Base-by-base conservation (phyloP, 2,329 filamentous ascomycete species). In the Scytalidium sp. region DNA sequence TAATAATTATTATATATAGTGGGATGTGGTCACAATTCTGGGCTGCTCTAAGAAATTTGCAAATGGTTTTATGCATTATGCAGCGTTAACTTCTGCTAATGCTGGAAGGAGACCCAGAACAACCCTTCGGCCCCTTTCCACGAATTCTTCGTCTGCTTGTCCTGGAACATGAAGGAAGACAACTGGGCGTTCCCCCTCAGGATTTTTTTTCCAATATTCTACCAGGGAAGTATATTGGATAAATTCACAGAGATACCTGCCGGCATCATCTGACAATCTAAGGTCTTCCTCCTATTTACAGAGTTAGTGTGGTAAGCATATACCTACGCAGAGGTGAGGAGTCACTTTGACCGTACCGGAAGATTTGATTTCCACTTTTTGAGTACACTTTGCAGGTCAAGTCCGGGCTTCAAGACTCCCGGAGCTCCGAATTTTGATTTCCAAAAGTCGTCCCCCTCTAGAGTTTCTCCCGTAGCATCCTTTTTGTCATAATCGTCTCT, bases 181-280 rank as follows among this genome's bases (percentile, higher is more conserved):
- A 3, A 50, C 45, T 15, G 41, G 66, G 6, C 85, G 79, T 46
- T 75, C 76, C 48, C 69, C 68, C 22, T 66, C 65, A 48, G 70
- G 60, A 47, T 71, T 59, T 43, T 69, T 64, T 60, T 74, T 76
- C 62, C 70, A 72, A 41, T 81, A 68, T 49, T 80, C 72, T 19
- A 84, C 75, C 56, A 90, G 66, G 53, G 81, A 86, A 9, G 80
- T 80, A 67, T 83, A 89, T 67, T 86, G 88, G 57, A 86, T 87
- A 62, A 88, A 90, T 60, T 90, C 87, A 67, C 87, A 90, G 19
- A 90, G 73, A 65, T 85, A 90, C 21, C 75, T 78, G 2, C 87
- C 87, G 0, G 87, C 81, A 58, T 90, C 84, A 32, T 81, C 75
- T 1, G 84, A 88, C 43, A 86, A 70, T 23, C 79, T 75, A 15